Evolutionary conservation across 495 filamentous ascomycete species (phyloP).

Genomic region (Hamigera avellanea): DNA sequence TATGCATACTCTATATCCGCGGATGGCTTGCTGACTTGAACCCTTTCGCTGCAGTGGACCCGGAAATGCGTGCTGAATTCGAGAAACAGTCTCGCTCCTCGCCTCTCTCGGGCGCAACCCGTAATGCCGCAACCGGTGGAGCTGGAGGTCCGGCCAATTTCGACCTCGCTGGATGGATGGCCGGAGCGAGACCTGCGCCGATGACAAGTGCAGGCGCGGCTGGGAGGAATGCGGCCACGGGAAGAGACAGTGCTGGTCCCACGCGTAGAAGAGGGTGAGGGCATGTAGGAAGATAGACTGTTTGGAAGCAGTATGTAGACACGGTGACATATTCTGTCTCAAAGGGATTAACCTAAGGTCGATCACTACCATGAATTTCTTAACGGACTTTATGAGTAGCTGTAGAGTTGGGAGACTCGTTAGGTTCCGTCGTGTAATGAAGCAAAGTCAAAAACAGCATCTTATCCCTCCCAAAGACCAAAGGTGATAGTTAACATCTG

Average conservation of each 20-base stretch:
- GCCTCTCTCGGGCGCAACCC: conserved; percentile 40
- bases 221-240: conserved; percentile 19
- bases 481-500: too few relatives aligned
- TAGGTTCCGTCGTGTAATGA: too few relatives aligned
- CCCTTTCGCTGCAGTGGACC: conserved; percentile 63
- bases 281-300: not conserved
- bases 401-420: too few relatives aligned
- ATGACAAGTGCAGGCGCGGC: conserved; percentile 13
- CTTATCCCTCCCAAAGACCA: too few relatives aligned
- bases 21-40: not conserved
- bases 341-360: too few relatives aligned
- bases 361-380: too few relatives aligned
- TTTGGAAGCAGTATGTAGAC: too few relatives aligned
- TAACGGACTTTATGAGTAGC: too few relatives aligned
- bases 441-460: too few relatives aligned
- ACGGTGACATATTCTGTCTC: too few relatives aligned
- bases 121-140: conserved; percentile 26
- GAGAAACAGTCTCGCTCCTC: conserved; percentile 76
- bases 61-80: conserved; percentile 83
- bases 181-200: conserved; percentile 27
- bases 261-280: conserved; percentile 24
- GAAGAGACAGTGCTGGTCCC: conserved; percentile 21
- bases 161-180: conserved; percentile 79
- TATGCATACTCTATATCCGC: conserved; percentile 1
- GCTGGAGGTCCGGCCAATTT: conserved; percentile 46